A percentile compares a stretch with the other conserved stretches of the same genome.
These are phyloP conservation scores for Carex sylvatica DNA, from an alignment of 202 grass and related monocot genomes.

Conservation along the genomic window DNA sequence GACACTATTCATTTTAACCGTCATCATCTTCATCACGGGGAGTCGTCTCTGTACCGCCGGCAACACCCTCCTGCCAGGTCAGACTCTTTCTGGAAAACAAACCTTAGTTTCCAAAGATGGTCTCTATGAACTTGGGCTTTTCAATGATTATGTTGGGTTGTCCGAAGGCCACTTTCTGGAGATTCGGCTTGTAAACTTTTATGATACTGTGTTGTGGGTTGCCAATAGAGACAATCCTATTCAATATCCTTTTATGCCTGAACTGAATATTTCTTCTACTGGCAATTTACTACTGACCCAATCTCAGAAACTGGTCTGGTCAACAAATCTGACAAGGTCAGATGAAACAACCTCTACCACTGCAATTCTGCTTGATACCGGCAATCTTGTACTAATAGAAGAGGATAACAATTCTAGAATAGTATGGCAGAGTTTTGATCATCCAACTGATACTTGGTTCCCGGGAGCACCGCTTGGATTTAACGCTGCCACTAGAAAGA, in stretches of 20 bases:
- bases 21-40: background rate
- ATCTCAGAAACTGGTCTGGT: too few relatives aligned
- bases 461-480: too few relatives aligned
- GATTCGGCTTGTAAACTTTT: slow-evolving; percentile 8
- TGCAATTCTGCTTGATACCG: too few relatives aligned
- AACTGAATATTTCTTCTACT: too few relatives aligned
- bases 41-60: background rate
- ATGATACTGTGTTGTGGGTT: slow-evolving; percentile 1
- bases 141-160: background rate
- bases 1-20: background rate
- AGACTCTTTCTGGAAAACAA: background rate
- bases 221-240: background rate
- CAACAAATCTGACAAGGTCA: too few relatives aligned
- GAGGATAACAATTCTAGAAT: too few relatives aligned
- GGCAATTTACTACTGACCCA: too few relatives aligned
- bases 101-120: slow-evolving; percentile 17
- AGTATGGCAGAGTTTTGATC: too few relatives aligned
- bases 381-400: too few relatives aligned
- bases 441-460: too few relatives aligned
- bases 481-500: too few relatives aligned
- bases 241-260: background rate
- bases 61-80: slow-evolving; percentile 35
- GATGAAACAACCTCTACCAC: too few relatives aligned
- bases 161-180: background rate
- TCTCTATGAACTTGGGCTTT: slow-evolving; percentile 15